A percentile compares a stretch with the other conserved stretches of the same genome.
These are phyloP conservation scores for Pythium aphanidermatum DNA, from an alignment of 352 stramenopile species.

Conservation along the genomic window DNA sequence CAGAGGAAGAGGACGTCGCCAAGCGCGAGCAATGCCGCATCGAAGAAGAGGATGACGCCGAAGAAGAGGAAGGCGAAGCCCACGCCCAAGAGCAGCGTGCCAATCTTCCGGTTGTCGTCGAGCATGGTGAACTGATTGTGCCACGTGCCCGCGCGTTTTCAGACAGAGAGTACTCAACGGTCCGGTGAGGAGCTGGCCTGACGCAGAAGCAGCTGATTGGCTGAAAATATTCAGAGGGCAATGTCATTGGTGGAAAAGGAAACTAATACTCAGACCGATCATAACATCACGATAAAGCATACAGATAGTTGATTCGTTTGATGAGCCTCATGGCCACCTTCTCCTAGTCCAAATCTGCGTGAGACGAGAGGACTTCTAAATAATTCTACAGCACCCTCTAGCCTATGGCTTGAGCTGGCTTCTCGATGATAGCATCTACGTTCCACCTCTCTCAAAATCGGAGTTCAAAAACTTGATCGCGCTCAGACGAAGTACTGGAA, in stretches of 20 bases:
- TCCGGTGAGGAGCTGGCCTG: constrained; percentile 6
- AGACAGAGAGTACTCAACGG: background rate
- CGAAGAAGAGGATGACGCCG: constrained; percentile 93
- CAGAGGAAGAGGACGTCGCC: constrained; percentile 93
- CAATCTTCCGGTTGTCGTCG: constrained; percentile 96
- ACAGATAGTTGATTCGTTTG: too few species aligned
- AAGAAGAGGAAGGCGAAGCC: constrained; percentile 92
- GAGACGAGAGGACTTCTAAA: too few species aligned
- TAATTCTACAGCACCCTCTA: too few species aligned
- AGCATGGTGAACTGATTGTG: constrained; percentile 34
- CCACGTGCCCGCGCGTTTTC: background rate
- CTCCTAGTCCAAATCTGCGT: too few species aligned
- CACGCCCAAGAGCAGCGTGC: constrained; percentile 89
- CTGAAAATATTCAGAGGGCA: constrained; percentile 1
- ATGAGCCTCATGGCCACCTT: too few species aligned
- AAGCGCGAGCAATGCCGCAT: constrained; percentile 90
- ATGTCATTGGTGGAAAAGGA: background rate
- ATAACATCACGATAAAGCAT: too few species aligned
- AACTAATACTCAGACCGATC: too few species aligned
- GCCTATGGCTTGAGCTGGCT: too few species aligned
- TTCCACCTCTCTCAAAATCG: too few species aligned
- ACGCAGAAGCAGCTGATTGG: constrained; percentile 27
- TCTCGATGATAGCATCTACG: too few species aligned
- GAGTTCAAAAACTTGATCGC: too few species aligned
- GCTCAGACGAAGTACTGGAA: constrained; percentile 25